Conservation (phyloP, 2,329 filamentous ascomycete genomes). For the Arthrobotrys iridis region DNA sequence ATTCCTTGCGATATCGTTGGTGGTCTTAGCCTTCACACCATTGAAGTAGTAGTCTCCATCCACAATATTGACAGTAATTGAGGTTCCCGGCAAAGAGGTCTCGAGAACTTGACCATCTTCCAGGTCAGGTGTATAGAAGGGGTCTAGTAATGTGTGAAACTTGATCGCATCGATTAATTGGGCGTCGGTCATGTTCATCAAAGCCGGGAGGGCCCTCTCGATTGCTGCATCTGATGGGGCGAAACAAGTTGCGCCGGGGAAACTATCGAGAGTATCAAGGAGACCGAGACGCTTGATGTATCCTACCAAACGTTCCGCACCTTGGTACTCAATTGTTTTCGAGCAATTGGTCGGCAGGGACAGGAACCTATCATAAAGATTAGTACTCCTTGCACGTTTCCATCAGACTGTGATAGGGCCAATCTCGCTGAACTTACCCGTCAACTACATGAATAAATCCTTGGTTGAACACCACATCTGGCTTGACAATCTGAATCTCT, state of each 20-base stretch:
- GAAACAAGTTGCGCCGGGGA: constrained; percentile 48
- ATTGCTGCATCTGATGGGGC: constrained; percentile 43
- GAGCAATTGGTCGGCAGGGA: constrained; percentile 47
- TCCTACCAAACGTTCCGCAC: constrained; percentile 33
- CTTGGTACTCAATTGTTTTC: constrained; percentile 40
- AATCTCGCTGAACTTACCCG: constrained; percentile 21
- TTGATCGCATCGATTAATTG: constrained; percentile 47
- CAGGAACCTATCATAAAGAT: constrained; percentile 3
- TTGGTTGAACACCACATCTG: constrained; percentile 25
- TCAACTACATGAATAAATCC: constrained; percentile 41
- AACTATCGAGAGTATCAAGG: constrained; percentile 44
- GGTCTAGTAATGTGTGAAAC: constrained; percentile 39
- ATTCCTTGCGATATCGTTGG: constrained; percentile 49
- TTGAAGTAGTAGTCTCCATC: constrained; percentile 39
- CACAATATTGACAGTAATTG: constrained; percentile 34
- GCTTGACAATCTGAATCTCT: constrained; percentile 21
- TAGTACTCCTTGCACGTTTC: not conserved
- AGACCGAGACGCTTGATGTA: constrained; percentile 42
- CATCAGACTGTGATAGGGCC: not conserved
- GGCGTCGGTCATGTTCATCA: constrained; percentile 38
- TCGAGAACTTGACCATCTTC: constrained; percentile 19
- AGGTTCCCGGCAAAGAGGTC: constrained; percentile 17
- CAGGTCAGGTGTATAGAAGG: constrained; percentile 33
- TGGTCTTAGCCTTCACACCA: constrained; percentile 29
- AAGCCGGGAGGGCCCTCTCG: constrained; percentile 26